Conservation (phyloP, 108 stramenopile genomes). For the Mediolabrus comicus region DNA sequence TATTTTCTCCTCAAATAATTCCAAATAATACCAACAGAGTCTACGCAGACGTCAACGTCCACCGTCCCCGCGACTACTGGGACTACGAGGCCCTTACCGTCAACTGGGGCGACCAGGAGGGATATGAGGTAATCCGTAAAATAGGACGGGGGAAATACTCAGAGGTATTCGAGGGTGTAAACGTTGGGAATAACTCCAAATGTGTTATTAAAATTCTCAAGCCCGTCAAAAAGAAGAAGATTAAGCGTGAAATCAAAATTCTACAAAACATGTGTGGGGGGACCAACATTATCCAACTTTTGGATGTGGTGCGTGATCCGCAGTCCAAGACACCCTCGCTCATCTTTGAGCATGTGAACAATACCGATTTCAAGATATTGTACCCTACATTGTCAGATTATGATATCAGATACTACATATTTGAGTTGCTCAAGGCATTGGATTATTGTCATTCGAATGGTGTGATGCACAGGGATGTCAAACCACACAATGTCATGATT, state of each 20-base stretch:
- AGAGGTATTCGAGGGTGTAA: conserved; percentile 98
- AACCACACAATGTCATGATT: conserved; percentile 99
- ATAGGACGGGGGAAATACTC: conserved; percentile 99
- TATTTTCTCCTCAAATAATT: background rate
- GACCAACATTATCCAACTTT: conserved; percentile 98
- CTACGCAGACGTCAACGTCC: conserved; percentile 98
- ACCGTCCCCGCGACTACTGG: conserved; percentile 98
- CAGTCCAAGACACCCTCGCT: conserved; percentile 98
- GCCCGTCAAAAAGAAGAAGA: conserved; percentile 99
- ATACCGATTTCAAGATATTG: conserved; percentile 99
- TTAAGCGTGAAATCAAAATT: conserved; percentile 99
- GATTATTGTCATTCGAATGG: conserved; percentile 99
- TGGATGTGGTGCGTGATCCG: conserved; percentile 99
- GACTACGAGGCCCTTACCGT: conserved; percentile 98
- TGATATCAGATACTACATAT: conserved; percentile 99
- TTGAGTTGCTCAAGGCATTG: conserved; percentile 97
- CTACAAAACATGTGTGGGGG: conserved; percentile 99
- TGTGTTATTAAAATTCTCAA: conserved; percentile 99
- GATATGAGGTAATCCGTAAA: conserved; percentile 99
- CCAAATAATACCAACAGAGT: conserved; percentile 58
- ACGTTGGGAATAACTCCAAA: conserved; percentile 92
- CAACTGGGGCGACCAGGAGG: conserved; percentile 99
- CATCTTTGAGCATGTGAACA: conserved; percentile 99
- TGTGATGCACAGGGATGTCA: conserved; percentile 99
- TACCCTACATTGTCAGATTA: conserved; percentile 98